Evolutionary conservation across 306 rosid genomes (phyloP), one percentile per base, ranked within the genome.

Genomic region (Ziziphus jujuba): DNA sequence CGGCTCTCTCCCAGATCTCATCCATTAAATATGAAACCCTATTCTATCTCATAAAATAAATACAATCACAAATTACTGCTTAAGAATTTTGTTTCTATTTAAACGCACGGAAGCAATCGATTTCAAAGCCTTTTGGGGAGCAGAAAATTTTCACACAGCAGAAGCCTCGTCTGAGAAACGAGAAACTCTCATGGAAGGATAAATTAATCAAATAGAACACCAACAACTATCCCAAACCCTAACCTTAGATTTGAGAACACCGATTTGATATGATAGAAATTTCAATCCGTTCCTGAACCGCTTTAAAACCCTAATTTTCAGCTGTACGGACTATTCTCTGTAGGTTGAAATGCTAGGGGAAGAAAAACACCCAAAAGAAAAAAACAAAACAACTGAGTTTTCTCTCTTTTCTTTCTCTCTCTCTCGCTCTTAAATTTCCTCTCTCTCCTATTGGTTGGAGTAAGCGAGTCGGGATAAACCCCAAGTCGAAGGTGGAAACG

Each of bases 1-100:
- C 89, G 56, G 97, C 97, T 57, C 88, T 80, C 78, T 91, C 97
- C 97, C 97, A 91, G 87, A 91, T 91, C 96, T 88, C 97, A 68
- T 91, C 97, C 97, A 91, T 91, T 77, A 86, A 88, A 84, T 80
- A 75, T 54, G 79, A 67, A 60, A 66, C 78, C 75, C 67, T 77
- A 73, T 79, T 44, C 56, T 49, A 74, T 85, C 84, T 78, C 87
- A 87, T 84, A 82, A 74, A 83, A n/a, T n/a, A 74, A 61, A 63
- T 6, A 35, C 11, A 59, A 33, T 1, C 8, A 2, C 1, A 31
- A 48, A 35, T 44, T 33, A 20, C 9, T 58, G 25, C 3, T 45
- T 7, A 38, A 17, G 7, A 21, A 14, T 33, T 19, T 6, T 56
- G 2, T 28, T 8, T 17, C 28, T 25, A 3, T 34, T 17, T 35